These are phyloP conservation scores for Pulveroboletus sp. DNA, from an alignment of 768 basidiomycete species.

Conservation along the genomic window DNA sequence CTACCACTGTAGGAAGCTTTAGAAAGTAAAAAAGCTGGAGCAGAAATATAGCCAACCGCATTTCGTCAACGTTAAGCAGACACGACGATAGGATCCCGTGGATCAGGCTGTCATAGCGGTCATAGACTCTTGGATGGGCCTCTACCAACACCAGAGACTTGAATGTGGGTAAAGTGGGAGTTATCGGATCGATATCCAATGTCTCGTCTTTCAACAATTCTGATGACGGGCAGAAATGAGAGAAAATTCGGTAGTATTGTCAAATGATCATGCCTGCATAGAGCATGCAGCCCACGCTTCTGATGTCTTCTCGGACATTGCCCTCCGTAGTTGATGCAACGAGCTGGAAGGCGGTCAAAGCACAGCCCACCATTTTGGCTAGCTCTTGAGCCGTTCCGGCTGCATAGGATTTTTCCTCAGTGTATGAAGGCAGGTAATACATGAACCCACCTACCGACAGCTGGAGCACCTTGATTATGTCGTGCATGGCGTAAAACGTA, in stretches of 20 bases:
- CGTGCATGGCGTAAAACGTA: constrained; percentile 73
- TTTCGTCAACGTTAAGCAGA: constrained; percentile 82
- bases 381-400: constrained; percentile 49
- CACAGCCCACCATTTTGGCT: constrained; percentile 57
- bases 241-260: background rate
- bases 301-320: constrained; percentile 65
- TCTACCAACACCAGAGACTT: constrained; percentile 65
- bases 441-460: constrained; percentile 42
- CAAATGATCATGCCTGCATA: constrained; percentile 55
- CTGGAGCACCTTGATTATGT: constrained; percentile 48
- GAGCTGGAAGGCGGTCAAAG: constrained; percentile 57
- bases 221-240: constrained; percentile 15
- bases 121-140: constrained; percentile 38
- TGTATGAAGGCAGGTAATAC: constrained; percentile 7
- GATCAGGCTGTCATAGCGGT: constrained; percentile 55
- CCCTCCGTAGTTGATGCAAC: constrained; percentile 56
- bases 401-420: constrained; percentile 33
- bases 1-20: constrained; percentile 55
- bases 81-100: constrained; percentile 86
- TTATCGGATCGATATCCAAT: constrained; percentile 71
- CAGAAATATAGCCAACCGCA: constrained; percentile 58
- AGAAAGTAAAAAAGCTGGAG: constrained; percentile 1
- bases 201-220: constrained; percentile 88
- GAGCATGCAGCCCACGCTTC: constrained; percentile 72
- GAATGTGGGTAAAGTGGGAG: constrained; percentile 74